Evolutionary conservation across 1,139 yeast species (phyloP).

Genomic region (Candida gigantensis): DNA sequence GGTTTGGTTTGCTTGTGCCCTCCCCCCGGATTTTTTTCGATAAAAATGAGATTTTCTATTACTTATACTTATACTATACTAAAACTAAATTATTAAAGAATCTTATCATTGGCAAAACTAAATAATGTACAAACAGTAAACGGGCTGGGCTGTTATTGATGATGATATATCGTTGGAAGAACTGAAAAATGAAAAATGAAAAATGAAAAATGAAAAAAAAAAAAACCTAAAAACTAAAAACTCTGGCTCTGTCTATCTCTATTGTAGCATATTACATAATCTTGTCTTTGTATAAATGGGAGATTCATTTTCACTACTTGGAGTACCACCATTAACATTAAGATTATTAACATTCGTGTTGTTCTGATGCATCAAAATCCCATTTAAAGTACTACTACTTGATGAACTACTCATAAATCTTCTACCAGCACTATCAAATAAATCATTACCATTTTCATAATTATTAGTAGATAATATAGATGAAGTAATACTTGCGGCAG

Average conservation of each 20-base stretch:
- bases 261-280: constrained; percentile 5
- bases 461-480: constrained; percentile 5
- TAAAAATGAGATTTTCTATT: no score
- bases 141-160: background rate
- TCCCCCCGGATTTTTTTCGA: no score
- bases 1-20: no score
- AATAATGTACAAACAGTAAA: no score
- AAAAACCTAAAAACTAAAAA: background rate
- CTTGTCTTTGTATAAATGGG: constrained; percentile 9
- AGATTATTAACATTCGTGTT: background rate
- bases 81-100: no score
- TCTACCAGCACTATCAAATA: constrained; percentile 3
- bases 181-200: background rate
- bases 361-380: background rate
- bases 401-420: constrained; percentile 2
- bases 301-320: constrained; percentile 14
- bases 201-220: constrained; percentile 2
- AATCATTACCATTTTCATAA: constrained; percentile 6
- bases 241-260: background rate
- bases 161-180: no score
- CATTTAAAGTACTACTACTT: constrained; percentile 1
- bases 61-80: no score
- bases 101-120: no score
- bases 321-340: constrained; percentile 9
- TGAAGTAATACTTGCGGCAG: constrained; percentile 5